phyloP scores from a whole-genome alignment of 352 stramenopile species.

The Pythium dissotocum region DNA sequence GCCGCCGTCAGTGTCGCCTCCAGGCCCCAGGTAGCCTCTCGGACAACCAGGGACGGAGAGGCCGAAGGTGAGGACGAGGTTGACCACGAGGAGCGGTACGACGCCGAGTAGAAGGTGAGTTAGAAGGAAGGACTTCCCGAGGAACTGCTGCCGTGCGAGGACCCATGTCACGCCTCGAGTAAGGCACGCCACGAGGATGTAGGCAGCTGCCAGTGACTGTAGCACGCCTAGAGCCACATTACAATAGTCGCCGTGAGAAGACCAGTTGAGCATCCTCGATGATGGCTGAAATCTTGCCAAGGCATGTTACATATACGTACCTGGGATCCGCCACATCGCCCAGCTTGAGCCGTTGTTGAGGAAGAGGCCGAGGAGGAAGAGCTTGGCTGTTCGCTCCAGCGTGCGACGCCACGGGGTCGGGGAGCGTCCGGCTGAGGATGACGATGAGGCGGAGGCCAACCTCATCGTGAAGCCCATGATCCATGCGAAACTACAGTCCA shows the following conservation, averaged over 20 bases:
- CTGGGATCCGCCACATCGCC: conserved; percentile 64
- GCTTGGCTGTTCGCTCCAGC: conserved; percentile 37
- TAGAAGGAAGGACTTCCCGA: conserved; percentile 5
- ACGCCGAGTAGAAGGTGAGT: conserved; percentile 35
- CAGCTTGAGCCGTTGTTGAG: conserved; percentile 66
- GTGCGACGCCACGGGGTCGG: conserved; percentile 22
- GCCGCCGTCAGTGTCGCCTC: conserved; percentile 47
- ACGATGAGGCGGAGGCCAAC: background rate
- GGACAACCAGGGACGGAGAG: conserved; percentile 68
- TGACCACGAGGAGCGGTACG: conserved; percentile 41
- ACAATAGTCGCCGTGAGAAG: background rate
- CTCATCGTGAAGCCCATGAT: conserved; percentile 72
- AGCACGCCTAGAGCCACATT: conserved; percentile 46
- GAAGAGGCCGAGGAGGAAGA: conserved; percentile 69
- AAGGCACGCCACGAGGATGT: conserved; percentile 23
- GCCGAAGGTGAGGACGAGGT: conserved; percentile 54
- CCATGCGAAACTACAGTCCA: conserved; percentile 64
- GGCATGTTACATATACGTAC: conserved; percentile 15
- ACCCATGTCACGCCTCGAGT: conserved; percentile 10
- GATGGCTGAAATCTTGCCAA: too few species aligned
- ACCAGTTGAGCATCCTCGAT: too few species aligned
- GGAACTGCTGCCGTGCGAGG: background rate
- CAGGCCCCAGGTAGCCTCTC: conserved; percentile 71
- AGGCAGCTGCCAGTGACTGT: conserved; percentile 60
- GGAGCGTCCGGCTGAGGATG: background rate